Evolutionary conservation across 2,329 filamentous ascomycete species (phyloP).

Genomic region (Diaporthe citri): DNA sequence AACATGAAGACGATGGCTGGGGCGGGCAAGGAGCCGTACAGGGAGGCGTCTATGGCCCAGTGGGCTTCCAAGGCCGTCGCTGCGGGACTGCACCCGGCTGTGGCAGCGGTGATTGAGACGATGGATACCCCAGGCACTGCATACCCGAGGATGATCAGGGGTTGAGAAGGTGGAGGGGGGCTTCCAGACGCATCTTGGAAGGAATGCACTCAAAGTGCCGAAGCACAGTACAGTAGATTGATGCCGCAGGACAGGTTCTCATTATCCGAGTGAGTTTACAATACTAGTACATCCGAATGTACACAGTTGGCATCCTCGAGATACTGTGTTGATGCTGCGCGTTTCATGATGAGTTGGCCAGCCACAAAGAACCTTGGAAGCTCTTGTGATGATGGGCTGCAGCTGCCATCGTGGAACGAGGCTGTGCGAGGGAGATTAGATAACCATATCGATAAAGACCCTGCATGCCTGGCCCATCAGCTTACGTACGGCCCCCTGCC

Average conservation of each 20-base stretch:
- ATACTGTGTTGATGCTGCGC: neutral
- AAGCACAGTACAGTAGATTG: neutral
- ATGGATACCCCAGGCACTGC: neutral
- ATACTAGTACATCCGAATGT: neutral
- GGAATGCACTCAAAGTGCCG: neutral
- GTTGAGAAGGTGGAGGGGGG: neutral
- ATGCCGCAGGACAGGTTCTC: neutral
- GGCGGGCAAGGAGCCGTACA: neutral
- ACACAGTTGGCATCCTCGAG: neutral
- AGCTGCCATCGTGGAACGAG: neutral
- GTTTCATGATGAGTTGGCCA: neutral
- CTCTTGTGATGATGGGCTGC: no score
- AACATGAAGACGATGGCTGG: neutral
- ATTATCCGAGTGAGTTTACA: neutral
- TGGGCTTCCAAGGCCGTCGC: neutral
- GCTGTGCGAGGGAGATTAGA: neutral
- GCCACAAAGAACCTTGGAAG: no score
- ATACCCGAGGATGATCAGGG: neutral
- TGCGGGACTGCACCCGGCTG: neutral
- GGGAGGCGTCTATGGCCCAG: neutral
- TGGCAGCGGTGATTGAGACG: neutral
- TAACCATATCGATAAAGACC: neutral
- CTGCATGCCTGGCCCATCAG: neutral
- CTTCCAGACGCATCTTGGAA: no score
- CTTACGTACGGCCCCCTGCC: neutral